Evolutionary conservation across 352 stramenopile genomes (phyloP), one percentile per base, ranked within the genome.

Genomic region (Phytophthora sp.): DNA sequence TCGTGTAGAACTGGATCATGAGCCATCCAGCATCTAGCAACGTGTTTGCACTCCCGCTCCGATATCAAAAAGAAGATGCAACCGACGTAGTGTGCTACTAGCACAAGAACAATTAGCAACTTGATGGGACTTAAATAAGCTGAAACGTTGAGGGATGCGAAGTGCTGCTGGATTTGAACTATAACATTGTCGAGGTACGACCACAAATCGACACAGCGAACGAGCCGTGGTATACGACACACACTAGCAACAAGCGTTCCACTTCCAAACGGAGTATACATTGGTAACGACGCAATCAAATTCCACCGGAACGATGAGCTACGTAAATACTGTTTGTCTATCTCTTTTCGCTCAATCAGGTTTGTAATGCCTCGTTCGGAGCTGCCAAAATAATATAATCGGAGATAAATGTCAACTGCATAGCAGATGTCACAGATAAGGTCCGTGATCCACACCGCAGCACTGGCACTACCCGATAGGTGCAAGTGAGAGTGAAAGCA

Each of bases 1-100:
- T 88, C 54, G 12, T 87, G 66, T 21, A 91, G 74, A 23, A 91
- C 62, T 13, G 76, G 68, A 45, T 91, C 82, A 41, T 88, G 67
- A 24, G 80, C 54, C 26, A 88, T 75, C 82, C 82, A 91, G 27
- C 66, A 78, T 17, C 80, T 68, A 4, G 43, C 34, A 20, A 84
- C 74, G 30, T 80, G 49, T 17, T 82, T 62, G 11, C 67, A 79
- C 44, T 89, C 76, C 4, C 68, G 55, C 41, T 79, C 69, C n/a
- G 74, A 85, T 41, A 91, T 85, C 26, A 82, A 66, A 41, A 87
- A 89, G 44, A 87, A 91, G n/a, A 86, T 69, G 24, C 77, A 88
- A 4, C 66, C 79, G 1, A 65, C 71, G 38, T 84, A 80, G 43
- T 91, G 82, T 1, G 79, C 77, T 1, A 76, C 77, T 12, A 88